Percentiles rank a stretch among this genome's conserved stretches.
Evolutionary conservation across 805 yeast genomes (phyloP).

Genomic region (Cyberlindnera suaveolens): DNA sequence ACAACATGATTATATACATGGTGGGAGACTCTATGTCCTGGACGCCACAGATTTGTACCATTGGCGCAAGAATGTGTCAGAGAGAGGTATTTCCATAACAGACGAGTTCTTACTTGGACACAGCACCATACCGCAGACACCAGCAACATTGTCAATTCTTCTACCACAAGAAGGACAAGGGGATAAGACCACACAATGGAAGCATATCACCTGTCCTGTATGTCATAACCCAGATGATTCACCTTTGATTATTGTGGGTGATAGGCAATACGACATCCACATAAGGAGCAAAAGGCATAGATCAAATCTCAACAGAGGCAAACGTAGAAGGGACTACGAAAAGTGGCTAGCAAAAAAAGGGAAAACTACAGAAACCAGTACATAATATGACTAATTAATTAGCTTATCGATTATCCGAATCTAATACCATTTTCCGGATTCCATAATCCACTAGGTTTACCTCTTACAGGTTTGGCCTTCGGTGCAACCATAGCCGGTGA

Average conservation of each 20-base stretch:
- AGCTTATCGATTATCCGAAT: conserved; percentile 13
- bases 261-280: conserved; percentile 65
- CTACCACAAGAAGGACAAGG: conserved; percentile 13
- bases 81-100: conserved; percentile 49
- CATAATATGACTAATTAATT: not conserved
- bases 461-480: conserved; percentile 12
- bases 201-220: conserved; percentile 58
- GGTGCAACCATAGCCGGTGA: conserved; percentile 20
- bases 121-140: conserved; percentile 27
- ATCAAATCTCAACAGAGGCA: conserved; percentile 39
- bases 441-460: conserved; percentile 25
- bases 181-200: conserved; percentile 42
- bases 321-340: conserved; percentile 48
- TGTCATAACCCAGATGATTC: conserved; percentile 56
- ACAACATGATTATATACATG: conserved; percentile 40
- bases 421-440: conserved; percentile 23
- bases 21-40: conserved; percentile 59
- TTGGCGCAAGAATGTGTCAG: conserved; percentile 56
- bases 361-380: not conserved
- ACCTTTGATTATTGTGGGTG: conserved; percentile 64
- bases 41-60: conserved; percentile 66
- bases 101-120: conserved; percentile 29
- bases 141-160: conserved; percentile 28
- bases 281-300: conserved; percentile 62
- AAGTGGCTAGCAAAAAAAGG: conserved; percentile 26